Percentiles rank a stretch among this genome's conserved stretches.
These are phyloP conservation scores for Phytopythium chamaehyphon DNA, from an alignment of 352 stramenopile genomes.

Conservation along the genomic window DNA sequence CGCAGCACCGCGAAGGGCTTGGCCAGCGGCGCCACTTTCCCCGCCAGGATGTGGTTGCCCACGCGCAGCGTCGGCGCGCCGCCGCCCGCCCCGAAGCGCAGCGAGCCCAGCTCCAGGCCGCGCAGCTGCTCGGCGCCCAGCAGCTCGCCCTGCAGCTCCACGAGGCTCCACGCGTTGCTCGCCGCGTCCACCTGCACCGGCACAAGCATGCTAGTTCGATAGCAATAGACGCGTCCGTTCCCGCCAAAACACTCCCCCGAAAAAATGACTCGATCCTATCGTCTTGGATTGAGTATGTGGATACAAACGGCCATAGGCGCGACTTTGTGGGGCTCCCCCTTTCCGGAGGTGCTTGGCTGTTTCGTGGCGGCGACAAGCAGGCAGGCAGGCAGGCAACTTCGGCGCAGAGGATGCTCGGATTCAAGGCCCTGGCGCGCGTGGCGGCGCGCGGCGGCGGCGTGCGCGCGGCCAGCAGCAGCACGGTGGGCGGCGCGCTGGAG, in stretches of 20 bases:
- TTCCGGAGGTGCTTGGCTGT: neutral
- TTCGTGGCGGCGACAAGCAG: conserved; percentile 2
- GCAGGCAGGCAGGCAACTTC: too few species aligned
- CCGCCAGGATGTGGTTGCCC: conserved; percentile 76
- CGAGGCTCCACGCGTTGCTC: conserved; percentile 70
- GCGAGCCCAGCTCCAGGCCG: conserved; percentile 50
- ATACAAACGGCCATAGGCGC: too few species aligned
- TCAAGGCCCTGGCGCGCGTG: conserved; percentile 47
- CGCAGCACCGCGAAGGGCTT: conserved; percentile 78
- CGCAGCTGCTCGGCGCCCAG: conserved; percentile 39
- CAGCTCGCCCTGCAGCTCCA: conserved; percentile 81
- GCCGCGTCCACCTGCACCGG: conserved; percentile 60
- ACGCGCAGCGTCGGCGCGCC: conserved; percentile 76
- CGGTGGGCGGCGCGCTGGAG: conserved; percentile 64
- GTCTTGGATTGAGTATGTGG: too few species aligned
- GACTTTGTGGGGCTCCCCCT: too few species aligned
- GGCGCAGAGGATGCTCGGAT: conserved; percentile 44
- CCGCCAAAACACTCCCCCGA: too few species aligned
- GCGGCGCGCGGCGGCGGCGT: conserved; percentile 18
- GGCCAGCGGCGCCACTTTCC: conserved; percentile 61
- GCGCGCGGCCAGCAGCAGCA: conserved; percentile 40
- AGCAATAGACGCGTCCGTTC: too few species aligned
- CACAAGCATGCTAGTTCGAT: conserved; percentile 47
- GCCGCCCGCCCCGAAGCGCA: conserved; percentile 45
- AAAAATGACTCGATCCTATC: too few species aligned